A percentile compares a stretch with the other conserved stretches of the same genome.
These are phyloP conservation scores for Venturia carpophila DNA, from an alignment of 2,329 filamentous ascomycete species.

Conservation along the genomic window DNA sequence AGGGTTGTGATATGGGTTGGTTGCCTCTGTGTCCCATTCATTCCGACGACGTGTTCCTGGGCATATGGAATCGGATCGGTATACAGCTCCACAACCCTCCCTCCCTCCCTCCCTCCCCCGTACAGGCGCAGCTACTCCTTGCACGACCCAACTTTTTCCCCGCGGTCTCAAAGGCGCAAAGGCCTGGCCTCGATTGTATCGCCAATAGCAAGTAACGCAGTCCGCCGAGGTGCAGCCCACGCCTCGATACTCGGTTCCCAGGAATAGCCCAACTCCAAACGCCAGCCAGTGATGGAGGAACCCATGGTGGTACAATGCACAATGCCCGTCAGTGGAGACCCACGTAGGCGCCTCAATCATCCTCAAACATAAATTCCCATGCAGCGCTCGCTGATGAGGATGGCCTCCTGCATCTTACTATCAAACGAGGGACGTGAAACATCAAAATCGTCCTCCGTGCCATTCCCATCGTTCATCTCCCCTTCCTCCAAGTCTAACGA, in stretches of 20 bases:
- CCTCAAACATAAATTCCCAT: not conserved
- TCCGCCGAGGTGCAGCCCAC: not conserved
- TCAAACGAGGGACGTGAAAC: not conserved
- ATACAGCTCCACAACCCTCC: too few relatives aligned
- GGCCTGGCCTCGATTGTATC: not conserved
- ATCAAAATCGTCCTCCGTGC: not conserved
- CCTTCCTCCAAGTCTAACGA: not conserved
- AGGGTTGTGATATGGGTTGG: too few relatives aligned
- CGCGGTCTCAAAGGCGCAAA: not conserved
- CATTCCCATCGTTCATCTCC: not conserved
- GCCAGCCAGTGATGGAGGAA: not conserved
- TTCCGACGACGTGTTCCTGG: too few relatives aligned
- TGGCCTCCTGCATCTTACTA: conserved; percentile 5
- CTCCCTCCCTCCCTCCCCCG: too few relatives aligned
- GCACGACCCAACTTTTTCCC: not conserved
- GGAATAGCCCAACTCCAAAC: not conserved
- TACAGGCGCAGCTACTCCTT: not conserved
- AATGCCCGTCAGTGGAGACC: not conserved
- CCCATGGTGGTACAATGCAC: not conserved
- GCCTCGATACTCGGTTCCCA: not conserved
- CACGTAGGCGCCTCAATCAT: too few relatives aligned
- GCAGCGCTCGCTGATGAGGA: not conserved
- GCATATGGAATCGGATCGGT: too few relatives aligned
- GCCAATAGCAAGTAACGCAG: not conserved
- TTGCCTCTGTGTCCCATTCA: too few relatives aligned